Conservation (phyloP, 148 eudicot species). For the Nepenthes mirabilis region DNA sequence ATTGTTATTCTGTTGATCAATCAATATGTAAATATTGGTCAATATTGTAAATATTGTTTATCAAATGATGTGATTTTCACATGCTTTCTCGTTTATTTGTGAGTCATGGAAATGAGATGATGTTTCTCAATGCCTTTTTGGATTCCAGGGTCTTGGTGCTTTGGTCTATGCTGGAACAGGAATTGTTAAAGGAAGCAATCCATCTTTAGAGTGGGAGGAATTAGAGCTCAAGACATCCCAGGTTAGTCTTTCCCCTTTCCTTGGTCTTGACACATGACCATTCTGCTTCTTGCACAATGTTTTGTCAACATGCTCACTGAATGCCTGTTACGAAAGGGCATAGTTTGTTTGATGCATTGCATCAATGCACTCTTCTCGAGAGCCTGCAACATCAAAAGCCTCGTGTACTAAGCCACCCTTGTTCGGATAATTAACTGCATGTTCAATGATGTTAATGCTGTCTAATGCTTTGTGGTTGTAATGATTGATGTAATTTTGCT, state of each 20-base stretch:
- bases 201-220: constrained; percentile 90
- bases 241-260: constrained; percentile 28
- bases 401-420: too few species aligned
- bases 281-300: too few species aligned
- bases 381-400: too few species aligned
- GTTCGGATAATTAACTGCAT: too few species aligned
- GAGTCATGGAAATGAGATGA: neutral
- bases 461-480: too few species aligned
- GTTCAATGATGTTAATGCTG: too few species aligned
- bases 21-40: neutral
- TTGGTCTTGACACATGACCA: neutral
- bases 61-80: neutral
- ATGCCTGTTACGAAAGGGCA: too few species aligned
- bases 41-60: neutral
- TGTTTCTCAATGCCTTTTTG: neutral
- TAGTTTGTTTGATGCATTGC: too few species aligned
- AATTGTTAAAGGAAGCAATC: constrained; percentile 83
- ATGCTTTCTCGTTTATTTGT: neutral
- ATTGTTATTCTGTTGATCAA: neutral
- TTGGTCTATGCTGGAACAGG: constrained; percentile 92
- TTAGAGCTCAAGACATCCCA: constrained; percentile 87
- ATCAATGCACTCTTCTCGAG: too few species aligned
- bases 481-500: too few species aligned
- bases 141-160: constrained; percentile 59
- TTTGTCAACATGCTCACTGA: too few species aligned